Evolutionary conservation across 805 yeast species (phyloP), one percentile per base, ranked within the genome.

Genomic region (Zygotorulaspora danielsina): DNA sequence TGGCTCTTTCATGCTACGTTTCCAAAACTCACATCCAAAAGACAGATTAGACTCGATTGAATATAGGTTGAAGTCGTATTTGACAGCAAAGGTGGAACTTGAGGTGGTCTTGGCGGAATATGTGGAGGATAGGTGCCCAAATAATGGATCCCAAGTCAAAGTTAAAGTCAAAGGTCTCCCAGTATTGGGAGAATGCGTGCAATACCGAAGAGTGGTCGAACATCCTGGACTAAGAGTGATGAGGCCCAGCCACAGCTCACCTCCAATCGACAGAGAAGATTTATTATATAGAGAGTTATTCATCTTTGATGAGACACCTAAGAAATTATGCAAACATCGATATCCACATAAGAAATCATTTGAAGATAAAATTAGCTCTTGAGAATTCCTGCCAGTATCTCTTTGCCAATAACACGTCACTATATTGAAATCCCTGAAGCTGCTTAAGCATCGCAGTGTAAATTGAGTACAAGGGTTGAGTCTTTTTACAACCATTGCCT

Each of bases 101-200:
- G 78, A 71, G 4, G 85, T 77, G 0, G 96, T 84, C 53, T 81
- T 80, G 22, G 88, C 86, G 1, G 96, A 78, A 57, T 89, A 93
- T 0, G 95, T 82, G 1, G 95, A 81, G 2, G 95, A 81, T 2
- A 93, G 64, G 49, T 88, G 89, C 2, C 98, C 98, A 57, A 90
- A 68, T 11, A 93, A 67, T 1, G 98, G 98, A 59, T 93, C 93
- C 42, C 82, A 72, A 0, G 95, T 81, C 27, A 90, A 55, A 0
- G 97, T 84, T 72, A 93, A 75, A 0, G 96, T 84, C 46, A 89
- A 64, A 0, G 98, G 98, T 46, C 86, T 83, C 3, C 94, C 95
- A 0, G 95, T 84, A 30, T 84, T 77, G 0, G 93, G 79, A 0
- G 96, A 79, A 45, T 85, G 81, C 0, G 96, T 85, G 1, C 90